Evolutionary conservation across 2,329 filamentous ascomycete genomes (phyloP).

Genomic region (Chrysoporthe austroafricana): DNA sequence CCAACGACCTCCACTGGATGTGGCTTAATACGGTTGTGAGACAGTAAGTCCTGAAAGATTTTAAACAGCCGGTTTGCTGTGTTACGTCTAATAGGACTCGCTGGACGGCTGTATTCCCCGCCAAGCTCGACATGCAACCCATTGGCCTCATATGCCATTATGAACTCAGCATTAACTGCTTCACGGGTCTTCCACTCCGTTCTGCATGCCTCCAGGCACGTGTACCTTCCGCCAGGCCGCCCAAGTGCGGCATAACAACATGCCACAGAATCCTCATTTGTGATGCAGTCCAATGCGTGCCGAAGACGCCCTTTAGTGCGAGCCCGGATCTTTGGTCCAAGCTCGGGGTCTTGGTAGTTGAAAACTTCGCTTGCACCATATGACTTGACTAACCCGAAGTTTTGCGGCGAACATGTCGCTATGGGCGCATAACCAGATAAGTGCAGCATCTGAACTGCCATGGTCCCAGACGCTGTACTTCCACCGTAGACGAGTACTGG

Average conservation of each 20-base stretch:
- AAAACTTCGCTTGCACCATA: slow-evolving; percentile 54
- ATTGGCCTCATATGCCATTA: not conserved
- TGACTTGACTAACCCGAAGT: slow-evolving; percentile 50
- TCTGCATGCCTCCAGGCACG: slow-evolving; percentile 25
- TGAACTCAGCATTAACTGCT: not conserved
- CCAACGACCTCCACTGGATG: too few species aligned
- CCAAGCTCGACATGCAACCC: too few species aligned
- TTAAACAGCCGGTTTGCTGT: too few species aligned
- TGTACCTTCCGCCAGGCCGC: slow-evolving; percentile 31
- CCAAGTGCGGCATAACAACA: slow-evolving; percentile 46
- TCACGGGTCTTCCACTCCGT: not conserved
- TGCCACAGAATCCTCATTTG: slow-evolving; percentile 41
- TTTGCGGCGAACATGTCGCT: slow-evolving; percentile 43
- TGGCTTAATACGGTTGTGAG: too few species aligned
- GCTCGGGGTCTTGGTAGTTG: slow-evolving; percentile 53
- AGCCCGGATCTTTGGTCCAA: slow-evolving; percentile 49
- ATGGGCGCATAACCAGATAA: slow-evolving; percentile 18
- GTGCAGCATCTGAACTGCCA: slow-evolving; percentile 18
- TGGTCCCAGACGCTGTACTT: slow-evolving; percentile 5
- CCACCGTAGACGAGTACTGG: slow-evolving; percentile 30
- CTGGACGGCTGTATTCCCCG: too few species aligned
- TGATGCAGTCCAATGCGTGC: slow-evolving; percentile 54
- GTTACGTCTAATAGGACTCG: too few species aligned
- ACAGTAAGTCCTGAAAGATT: too few species aligned
- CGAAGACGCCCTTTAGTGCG: slow-evolving; percentile 48